Base-by-base conservation (phyloP, 257 asterid genomes). In the Ophiorrhiza pumila region DNA sequence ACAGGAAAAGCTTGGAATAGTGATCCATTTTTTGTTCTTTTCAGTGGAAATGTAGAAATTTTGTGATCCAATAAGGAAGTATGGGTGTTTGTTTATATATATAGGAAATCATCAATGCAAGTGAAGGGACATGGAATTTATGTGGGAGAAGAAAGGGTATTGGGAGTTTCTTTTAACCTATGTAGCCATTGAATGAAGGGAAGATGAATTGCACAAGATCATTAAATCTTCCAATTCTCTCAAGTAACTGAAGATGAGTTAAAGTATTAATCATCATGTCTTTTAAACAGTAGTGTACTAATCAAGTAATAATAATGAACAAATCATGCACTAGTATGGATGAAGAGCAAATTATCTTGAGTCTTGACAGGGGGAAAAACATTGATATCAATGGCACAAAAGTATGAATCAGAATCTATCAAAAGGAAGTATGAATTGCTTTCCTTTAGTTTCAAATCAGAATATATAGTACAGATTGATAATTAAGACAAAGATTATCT, bases 21-120 rank as follows among this genome's bases (percentile, higher is more conserved):
- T 76, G 63, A 35, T 81, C 82, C 90, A 85, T 85, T 63, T 22
- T 62, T 10, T 31, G 2, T 4, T 41, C 14, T 56, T 20, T 18
- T 18, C 0, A 4, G 14, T 2, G 25, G 46, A 34, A 52, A 4
- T 35, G 73, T 2, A 10, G 64, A 20, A 18, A 35, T 17, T 23
- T n/a, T 50, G 27, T n/a, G 47, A 23, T 39, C 32, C n/a, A 3
- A n/a, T 4, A 0, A 22, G 71, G 17, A 43, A 25, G 55, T 6
- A 25, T 59, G 56, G 37, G n/a, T n/a, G n/a, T n/a, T n/a, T n/a
- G n/a, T n/a, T n/a, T n/a, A 39, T 29, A 35, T 76, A 69, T 69
- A 62, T 61, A 69, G 64, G 43, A 47, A 56, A 17, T 17, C 0
- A 7, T 12, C 4, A 18, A 41, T 5, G 65, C 18, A 59, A 47